These are phyloP conservation scores for Penicillium macrosclerotiorum DNA, from an alignment of 495 filamentous ascomycete genomes.

Conservation along the genomic window DNA sequence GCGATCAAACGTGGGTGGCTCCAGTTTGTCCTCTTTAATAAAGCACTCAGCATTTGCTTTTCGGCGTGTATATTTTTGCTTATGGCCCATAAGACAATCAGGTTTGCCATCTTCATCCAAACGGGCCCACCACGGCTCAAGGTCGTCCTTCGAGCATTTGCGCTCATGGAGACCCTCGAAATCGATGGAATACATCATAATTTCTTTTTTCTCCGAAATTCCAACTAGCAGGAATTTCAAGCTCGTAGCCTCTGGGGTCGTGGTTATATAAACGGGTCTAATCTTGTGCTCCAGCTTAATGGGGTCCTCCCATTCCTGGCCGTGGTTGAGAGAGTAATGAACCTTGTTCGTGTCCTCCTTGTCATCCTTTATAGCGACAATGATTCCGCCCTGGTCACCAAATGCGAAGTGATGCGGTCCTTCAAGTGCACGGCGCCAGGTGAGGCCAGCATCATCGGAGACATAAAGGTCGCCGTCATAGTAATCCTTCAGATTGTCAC, in stretches of 20 bases:
- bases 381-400: conserved; percentile 83
- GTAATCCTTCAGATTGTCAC: conserved; percentile 63
- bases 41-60: conserved; percentile 88
- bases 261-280: conserved; percentile 69
- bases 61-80: conserved; percentile 75
- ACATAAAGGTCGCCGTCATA: conserved; percentile 74
- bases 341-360: conserved; percentile 63
- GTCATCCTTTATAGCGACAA: conserved; percentile 74
- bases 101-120: conserved; percentile 75
- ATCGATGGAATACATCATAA: conserved; percentile 69
- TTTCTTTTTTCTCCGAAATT: conserved; percentile 37
- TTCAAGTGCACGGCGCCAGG: conserved; percentile 70
- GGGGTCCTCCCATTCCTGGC: conserved; percentile 66
- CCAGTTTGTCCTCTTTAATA: conserved; percentile 75
- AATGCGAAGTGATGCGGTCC: conserved; percentile 95
- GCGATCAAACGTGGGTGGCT: conserved; percentile 56
- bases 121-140: conserved; percentile 84
- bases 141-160: conserved; percentile 76
- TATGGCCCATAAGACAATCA: conserved; percentile 92
- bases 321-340: conserved; percentile 83
- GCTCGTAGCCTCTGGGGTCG: conserved; percentile 84
- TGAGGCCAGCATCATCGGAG: conserved; percentile 86
- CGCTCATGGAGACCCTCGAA: conserved; percentile 78
- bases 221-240: conserved; percentile 81
- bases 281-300: conserved; percentile 61